Evolutionary conservation across 257 asterid species (phyloP).

Genomic region (Fraxinus americana): DNA sequence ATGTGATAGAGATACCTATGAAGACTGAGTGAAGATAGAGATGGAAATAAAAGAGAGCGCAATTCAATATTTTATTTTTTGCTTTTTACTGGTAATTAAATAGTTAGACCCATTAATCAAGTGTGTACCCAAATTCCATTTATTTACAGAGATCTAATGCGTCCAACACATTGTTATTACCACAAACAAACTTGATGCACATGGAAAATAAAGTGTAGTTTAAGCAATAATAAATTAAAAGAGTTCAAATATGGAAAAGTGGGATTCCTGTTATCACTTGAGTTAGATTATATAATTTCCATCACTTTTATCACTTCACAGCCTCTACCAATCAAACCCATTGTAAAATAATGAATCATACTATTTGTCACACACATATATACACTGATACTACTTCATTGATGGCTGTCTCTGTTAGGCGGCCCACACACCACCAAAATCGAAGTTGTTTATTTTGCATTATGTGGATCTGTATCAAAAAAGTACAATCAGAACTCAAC

Average conservation of each 20-base stretch:
- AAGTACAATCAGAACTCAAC: neutral
- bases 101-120: too few species aligned
- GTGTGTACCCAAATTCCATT: neutral
- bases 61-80: too few species aligned
- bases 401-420: neutral
- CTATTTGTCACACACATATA: neutral
- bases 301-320: neutral
- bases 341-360: neutral
- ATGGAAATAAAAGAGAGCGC: neutral
- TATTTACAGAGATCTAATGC: neutral
- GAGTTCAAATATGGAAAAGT: neutral
- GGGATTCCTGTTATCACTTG: neutral
- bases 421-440: neutral
- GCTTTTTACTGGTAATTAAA: too few species aligned
- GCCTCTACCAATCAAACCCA: neutral
- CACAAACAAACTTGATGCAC: neutral
- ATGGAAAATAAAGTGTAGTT: neutral
- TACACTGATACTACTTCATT: neutral
- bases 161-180: neutral
- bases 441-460: neutral
- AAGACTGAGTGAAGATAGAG: neutral
- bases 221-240: neutral
- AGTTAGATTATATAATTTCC: neutral
- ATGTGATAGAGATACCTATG: neutral
- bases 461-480: neutral